Evolutionary conservation across 768 basidiomycete genomes (phyloP), one percentile per base, ranked within the genome.

Genomic region (Daedaleopsis sinensis): DNA sequence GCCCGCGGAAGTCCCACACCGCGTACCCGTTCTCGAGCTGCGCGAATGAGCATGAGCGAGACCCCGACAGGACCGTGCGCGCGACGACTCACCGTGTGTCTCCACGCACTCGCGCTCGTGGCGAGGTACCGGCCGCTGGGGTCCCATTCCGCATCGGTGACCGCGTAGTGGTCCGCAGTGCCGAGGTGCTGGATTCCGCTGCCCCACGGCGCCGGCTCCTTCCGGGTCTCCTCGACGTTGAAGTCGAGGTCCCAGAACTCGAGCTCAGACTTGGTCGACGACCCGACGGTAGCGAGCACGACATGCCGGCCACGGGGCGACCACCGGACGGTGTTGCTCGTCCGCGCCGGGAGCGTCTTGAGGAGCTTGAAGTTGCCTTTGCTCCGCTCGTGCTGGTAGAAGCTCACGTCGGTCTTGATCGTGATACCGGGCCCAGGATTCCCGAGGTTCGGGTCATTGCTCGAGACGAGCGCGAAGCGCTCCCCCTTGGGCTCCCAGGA

Each of bases 201-300:
- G 47, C 92, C 95, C 86, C 93, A 94, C 3, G 79, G 69, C 65
- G 82, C 80, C 10, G 74, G 69, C 67, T 83, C 78, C 62, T 79
- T 76, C 36, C 78, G 75, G 57, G 86, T 82, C 59, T 92, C 90
- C 32, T 84, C 80, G 27, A 76, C 77, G 65, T 84, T 89, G 73
- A 97, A 96, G 78, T 99, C 97, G 47, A 98, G 82, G 76, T 99
- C 97, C 95, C 93, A 99, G 78, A 98, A 99, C 73, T 98, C 96
- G 32, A 99, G 83, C 75, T 98, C 97, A 10, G 94, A 98, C 78
- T 98, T 98, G 69, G 84, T 88, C 12, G 93, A 90, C 10, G 93
- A 96, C 27, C 96, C 97, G 59, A 98, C 91, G 44, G 96, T 98
- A 23, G 96, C 96, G 62, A 98, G 85, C 55, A 97, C 91, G 60